Percentiles rank a stretch among this genome's conserved stretches.
Conservation (phyloP, 805 yeast species). For the Teunomyces gatunensis region DNA sequence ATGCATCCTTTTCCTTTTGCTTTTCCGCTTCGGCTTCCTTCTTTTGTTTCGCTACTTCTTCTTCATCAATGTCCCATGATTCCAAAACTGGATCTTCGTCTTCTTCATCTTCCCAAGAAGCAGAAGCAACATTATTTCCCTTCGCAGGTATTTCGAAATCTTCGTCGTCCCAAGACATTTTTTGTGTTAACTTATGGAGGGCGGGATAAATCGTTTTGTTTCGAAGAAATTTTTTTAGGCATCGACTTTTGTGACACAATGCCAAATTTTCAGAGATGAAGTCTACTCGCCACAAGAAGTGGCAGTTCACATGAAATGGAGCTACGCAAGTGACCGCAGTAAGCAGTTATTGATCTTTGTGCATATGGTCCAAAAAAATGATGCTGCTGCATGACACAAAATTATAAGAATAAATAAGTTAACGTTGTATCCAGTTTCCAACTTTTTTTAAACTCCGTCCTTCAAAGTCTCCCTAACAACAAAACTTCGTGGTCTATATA, state of each 20-base stretch:
- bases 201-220: background rate
- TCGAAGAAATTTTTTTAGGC: constrained; percentile 4
- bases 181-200: background rate
- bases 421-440: too few relatives aligned
- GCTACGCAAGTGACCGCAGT: background rate
- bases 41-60: constrained; percentile 56
- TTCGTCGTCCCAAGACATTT: constrained; percentile 79
- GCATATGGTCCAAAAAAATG: too few relatives aligned
- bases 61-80: constrained; percentile 86
- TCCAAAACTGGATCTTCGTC: constrained; percentile 75
- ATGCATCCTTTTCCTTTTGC: constrained; percentile 43
- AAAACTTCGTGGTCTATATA: too few relatives aligned
- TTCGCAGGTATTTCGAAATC: constrained; percentile 70
- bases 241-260: constrained; percentile 4
- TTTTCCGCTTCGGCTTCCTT: constrained; percentile 41
- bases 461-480: too few relatives aligned
- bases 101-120: constrained; percentile 81
- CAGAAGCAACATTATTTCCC: constrained; percentile 44
- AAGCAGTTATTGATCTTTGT: background rate
- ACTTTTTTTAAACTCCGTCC: too few relatives aligned
- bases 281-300: background rate
- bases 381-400: background rate
- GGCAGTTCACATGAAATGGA: background rate
- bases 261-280: background rate
- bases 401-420: too few relatives aligned